Evolutionary conservation across 2,329 filamentous ascomycete genomes (phyloP).

Genomic region (Aureobasidium musti): DNA sequence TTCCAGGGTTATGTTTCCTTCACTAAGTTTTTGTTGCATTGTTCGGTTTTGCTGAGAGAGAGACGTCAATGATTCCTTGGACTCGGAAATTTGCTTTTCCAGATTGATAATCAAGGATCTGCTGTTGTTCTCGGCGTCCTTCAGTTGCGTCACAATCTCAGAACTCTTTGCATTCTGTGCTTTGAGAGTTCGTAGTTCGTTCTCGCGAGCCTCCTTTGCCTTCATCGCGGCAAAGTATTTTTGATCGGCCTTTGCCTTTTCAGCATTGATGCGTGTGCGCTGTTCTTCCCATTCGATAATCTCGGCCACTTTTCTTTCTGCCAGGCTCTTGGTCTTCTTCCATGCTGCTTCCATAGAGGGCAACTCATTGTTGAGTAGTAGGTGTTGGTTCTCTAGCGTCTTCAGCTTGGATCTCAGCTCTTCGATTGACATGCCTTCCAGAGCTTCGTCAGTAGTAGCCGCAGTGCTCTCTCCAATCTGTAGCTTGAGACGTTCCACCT

Average conservation of each 20-base stretch:
- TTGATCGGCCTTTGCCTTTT: conserved; percentile 96
- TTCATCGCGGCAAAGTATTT: conserved; percentile 98
- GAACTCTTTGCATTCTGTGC: conserved; percentile 86
- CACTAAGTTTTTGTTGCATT: conserved; percentile 69
- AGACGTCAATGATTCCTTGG: conserved; percentile 74
- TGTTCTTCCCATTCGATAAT: conserved; percentile 75
- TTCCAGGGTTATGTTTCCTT: conserved; percentile 70
- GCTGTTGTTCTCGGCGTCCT: conserved; percentile 81
- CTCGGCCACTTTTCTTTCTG: conserved; percentile 83
- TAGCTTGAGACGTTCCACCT: conserved; percentile 69
- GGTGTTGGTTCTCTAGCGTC: conserved; percentile 76
- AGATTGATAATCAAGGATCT: conserved; percentile 75
- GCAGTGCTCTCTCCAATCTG: conserved; percentile 53
- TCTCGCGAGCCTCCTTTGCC: conserved; percentile 80
- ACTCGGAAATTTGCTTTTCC: conserved; percentile 85
- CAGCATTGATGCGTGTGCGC: conserved; percentile 69
- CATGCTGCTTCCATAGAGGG: conserved; percentile 88
- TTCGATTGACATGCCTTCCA: conserved; percentile 65
- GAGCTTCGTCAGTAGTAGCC: conserved; percentile 37
- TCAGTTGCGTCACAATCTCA: conserved; percentile 89
- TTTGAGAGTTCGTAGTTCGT: conserved; percentile 76
- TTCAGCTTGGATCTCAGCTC: conserved; percentile 73
- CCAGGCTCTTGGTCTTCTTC: conserved; percentile 81
- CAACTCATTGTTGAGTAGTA: conserved; percentile 82
- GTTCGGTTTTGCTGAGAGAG: conserved; percentile 72